Percentiles rank a stretch among this genome's conserved stretches.
These are phyloP conservation scores for Trichomonas tenax DNA, from an alignment of 208 protist genomes.

Conservation along the genomic window DNA sequence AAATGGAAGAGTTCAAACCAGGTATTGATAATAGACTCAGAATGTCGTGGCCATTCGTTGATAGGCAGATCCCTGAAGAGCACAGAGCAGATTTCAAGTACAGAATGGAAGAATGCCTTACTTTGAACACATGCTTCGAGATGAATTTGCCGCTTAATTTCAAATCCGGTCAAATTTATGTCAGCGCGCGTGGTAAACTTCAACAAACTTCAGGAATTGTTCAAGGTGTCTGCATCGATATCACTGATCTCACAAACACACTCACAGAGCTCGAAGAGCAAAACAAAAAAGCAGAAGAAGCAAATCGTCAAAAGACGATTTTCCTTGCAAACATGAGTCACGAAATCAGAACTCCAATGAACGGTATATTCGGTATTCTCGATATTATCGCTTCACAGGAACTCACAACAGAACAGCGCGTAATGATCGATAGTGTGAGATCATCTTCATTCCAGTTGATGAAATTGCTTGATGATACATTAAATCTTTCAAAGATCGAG, in stretches of 20 bases:
- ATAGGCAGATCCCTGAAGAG: not conserved
- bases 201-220: not conserved
- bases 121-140: not conserved
- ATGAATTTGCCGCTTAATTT: not conserved
- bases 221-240: not conserved
- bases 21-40: not conserved
- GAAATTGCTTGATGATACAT: not conserved
- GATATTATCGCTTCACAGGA: not conserved
- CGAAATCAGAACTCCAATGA: slow-evolving; percentile 25
- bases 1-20: not conserved
- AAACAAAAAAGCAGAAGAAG: not conserved
- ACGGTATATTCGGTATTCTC: not conserved
- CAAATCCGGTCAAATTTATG: not conserved
- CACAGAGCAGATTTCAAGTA: not conserved
- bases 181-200: not conserved
- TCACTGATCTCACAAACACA: not conserved
- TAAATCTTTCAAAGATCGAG: slow-evolving; percentile 6
- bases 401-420: not conserved
- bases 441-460: not conserved
- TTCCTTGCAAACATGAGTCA: slow-evolving; percentile 26
- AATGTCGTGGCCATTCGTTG: not conserved
- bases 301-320: not conserved
- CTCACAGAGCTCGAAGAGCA: not conserved
- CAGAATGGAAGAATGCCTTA: not conserved
- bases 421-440: not conserved